A percentile compares a stretch with the other conserved stretches of the same genome.
phyloP scores from a whole-genome alignment of 371 early-diverging fungal genomes.

The Ordospora pajunii region DNA sequence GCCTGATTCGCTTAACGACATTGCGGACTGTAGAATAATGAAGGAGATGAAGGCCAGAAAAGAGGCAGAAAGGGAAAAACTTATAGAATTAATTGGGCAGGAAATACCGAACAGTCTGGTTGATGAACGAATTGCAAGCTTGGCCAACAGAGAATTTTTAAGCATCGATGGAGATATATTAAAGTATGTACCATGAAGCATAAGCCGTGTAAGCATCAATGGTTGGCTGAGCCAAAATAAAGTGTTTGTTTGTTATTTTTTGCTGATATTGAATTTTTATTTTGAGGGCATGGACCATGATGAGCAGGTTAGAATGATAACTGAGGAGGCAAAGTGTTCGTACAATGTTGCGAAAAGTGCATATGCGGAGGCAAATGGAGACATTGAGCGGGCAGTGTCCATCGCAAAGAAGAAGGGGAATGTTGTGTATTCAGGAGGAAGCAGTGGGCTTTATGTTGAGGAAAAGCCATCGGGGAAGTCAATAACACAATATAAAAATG shows the following conservation, averaged over 20 bases:
- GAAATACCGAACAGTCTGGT: neutral
- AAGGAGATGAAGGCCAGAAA: neutral
- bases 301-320: constrained; percentile 21
- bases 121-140: neutral
- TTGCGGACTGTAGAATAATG: neutral
- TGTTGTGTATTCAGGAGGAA: constrained; percentile 31
- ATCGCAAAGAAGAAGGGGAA: constrained; percentile 15
- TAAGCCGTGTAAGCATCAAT: neutral
- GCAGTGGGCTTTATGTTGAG: constrained; percentile 33
- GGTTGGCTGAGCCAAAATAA: too few relatives aligned
- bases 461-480: neutral
- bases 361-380: neutral
- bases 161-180: neutral
- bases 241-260: too few relatives aligned
- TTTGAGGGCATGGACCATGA: neutral
- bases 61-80: neutral
- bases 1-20: neutral
- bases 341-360: constrained; percentile 14
- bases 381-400: neutral
- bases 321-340: constrained; percentile 17
- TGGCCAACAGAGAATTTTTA: neutral
- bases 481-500: constrained; percentile 38
- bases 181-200: neutral
- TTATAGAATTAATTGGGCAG: neutral
- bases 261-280: too few relatives aligned